phyloP scores from a whole-genome alignment of 148 eudicot genomes.

The Heliosperma pusillum region DNA sequence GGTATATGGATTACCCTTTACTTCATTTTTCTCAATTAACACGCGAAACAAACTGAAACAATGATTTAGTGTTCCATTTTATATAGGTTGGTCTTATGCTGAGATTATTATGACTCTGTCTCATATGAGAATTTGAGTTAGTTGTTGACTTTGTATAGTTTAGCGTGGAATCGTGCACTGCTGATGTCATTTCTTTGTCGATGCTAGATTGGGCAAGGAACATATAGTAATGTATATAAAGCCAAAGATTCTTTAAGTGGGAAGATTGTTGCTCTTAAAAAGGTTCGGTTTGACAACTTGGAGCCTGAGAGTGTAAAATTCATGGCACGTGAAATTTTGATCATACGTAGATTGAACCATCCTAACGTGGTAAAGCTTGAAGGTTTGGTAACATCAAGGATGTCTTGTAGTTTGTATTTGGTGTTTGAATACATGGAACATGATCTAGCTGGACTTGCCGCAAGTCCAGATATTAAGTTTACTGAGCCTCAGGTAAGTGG shows the following conservation, averaged over 20 bases:
- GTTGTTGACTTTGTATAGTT: background rate
- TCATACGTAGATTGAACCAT: conserved; percentile 79
- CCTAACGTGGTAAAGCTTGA: conserved; percentile 86
- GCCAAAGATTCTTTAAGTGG: conserved; percentile 77
- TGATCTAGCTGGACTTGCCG: conserved; percentile 94
- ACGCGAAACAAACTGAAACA: too few relatives aligned
- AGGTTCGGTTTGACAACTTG: conserved; percentile 89
- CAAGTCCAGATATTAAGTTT: conserved; percentile 82
- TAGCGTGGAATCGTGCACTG: conserved; percentile 3
- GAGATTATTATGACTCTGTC: background rate
- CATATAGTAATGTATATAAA: conserved; percentile 96
- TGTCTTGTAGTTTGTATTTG: conserved; percentile 92
- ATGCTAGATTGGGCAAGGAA: conserved; percentile 86
- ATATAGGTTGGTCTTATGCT: too few relatives aligned
- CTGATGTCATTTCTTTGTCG: conserved; percentile 13
- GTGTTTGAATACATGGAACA: conserved; percentile 96
- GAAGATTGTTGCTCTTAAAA: conserved; percentile 88
- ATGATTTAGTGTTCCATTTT: too few relatives aligned
- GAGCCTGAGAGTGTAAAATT: conserved; percentile 94
- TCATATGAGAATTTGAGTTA: background rate
- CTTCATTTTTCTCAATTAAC: background rate
- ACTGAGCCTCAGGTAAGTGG: conserved; percentile 75
- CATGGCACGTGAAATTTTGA: conserved; percentile 90
- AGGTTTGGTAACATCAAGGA: conserved; percentile 91
- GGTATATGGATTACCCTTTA: conserved; percentile 34